These are phyloP conservation scores for Metschnikowia cubensis DNA, from an alignment of 805 yeast species.

Conservation along the genomic window DNA sequence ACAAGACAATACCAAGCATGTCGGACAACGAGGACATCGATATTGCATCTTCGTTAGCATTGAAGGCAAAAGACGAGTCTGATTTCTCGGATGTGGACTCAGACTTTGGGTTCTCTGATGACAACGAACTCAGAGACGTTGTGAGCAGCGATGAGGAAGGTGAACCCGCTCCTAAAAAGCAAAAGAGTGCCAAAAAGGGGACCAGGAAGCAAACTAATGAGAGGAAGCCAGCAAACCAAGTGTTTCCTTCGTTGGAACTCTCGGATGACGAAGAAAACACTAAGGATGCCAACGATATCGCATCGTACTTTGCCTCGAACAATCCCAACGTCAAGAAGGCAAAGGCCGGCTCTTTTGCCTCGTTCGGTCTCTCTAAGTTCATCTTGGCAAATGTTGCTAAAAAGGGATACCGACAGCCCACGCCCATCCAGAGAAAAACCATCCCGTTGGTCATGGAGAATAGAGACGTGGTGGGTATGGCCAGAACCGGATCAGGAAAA, in stretches of 20 bases:
- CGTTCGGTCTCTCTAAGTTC: constrained; percentile 80
- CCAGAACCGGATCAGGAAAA: constrained; percentile 98
- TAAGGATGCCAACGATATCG: constrained; percentile 44
- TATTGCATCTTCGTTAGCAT: constrained; percentile 58
- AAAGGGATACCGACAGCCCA: constrained; percentile 91
- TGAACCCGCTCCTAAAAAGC: constrained; percentile 27
- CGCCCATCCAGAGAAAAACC: constrained; percentile 96
- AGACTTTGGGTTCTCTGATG: constrained; percentile 10
- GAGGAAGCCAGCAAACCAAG: constrained; percentile 3
- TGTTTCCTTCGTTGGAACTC: constrained; percentile 50
- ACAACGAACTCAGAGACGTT: constrained; percentile 35
- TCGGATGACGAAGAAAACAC: constrained; percentile 40
- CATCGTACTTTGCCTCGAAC: constrained; percentile 39
- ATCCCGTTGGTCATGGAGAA: constrained; percentile 84
- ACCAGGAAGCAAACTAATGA: too few species aligned
- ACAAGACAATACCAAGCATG: constrained; percentile 7
- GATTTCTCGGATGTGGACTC: constrained; percentile 15
- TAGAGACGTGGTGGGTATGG: constrained; percentile 98
- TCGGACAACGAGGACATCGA: constrained; percentile 50
- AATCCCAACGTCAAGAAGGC: constrained; percentile 52
- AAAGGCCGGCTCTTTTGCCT: constrained; percentile 79
- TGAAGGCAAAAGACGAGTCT: constrained; percentile 35
- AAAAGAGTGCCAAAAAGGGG: constrained; percentile 19
- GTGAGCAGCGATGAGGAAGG: constrained; percentile 45
- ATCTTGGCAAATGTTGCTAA: constrained; percentile 65